These are phyloP conservation scores for Tilletia walkeri DNA, from an alignment of 1,284 basidiomycete genomes.

Conservation along the genomic window DNA sequence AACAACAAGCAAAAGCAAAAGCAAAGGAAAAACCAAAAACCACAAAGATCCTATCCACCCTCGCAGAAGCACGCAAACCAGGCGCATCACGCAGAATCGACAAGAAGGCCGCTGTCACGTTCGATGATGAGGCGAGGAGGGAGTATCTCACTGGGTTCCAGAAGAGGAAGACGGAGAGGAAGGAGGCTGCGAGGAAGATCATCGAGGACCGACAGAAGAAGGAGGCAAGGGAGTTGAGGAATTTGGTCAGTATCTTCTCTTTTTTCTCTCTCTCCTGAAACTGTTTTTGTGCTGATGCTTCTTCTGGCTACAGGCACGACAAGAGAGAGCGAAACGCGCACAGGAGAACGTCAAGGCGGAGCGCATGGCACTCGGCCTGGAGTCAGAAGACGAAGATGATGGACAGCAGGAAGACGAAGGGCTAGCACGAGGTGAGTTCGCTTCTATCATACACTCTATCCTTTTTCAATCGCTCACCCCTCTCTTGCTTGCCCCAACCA, in stretches of 20 bases:
- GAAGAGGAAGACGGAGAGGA: conserved; percentile 49
- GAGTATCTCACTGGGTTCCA: conserved; percentile 54
- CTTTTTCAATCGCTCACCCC: neutral
- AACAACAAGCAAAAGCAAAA: neutral
- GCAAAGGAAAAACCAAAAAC: conserved; percentile 16
- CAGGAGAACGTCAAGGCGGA: conserved; percentile 39
- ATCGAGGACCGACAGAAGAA: conserved; percentile 23
- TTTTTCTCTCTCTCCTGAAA: neutral
- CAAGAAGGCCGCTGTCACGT: conserved; percentile 34
- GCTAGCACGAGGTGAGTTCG: neutral
- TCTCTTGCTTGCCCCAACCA: neutral
- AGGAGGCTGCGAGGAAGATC: conserved; percentile 26
- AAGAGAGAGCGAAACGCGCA: conserved; percentile 29
- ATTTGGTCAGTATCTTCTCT: neutral
- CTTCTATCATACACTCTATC: neutral
- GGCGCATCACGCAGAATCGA: conserved; percentile 21
- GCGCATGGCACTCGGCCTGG: conserved; percentile 29
- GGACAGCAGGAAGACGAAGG: conserved; percentile 32
- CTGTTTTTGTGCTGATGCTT: neutral
- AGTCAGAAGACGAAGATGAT: conserved; percentile 35
- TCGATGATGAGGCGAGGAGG: conserved; percentile 48
- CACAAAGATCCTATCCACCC: conserved; percentile 1
- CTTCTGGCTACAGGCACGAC: conserved; percentile 16
- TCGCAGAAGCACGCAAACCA: neutral
- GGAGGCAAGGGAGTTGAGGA: conserved; percentile 1